phyloP scores from a whole-genome alignment of 768 basidiomycete genomes.

The Suillus alpinus region DNA sequence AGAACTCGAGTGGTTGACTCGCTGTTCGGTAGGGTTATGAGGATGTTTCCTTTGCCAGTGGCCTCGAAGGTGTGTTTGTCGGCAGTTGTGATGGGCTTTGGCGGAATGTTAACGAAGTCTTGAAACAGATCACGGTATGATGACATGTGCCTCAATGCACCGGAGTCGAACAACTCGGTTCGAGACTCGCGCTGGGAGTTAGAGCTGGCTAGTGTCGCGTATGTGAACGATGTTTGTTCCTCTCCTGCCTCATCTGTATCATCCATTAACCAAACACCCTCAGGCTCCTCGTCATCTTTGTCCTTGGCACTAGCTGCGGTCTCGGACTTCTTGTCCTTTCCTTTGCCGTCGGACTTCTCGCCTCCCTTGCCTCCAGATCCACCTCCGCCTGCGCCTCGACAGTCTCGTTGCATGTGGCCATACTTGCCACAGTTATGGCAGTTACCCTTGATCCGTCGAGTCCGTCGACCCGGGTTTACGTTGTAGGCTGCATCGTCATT shows the following conservation, averaged over 20 bases:
- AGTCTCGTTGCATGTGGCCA: too few relatives aligned
- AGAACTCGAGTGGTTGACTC: background rate
- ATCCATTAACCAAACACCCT: background rate
- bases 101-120: constrained; percentile 9
- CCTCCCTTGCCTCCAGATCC: too few relatives aligned
- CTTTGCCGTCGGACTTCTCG: background rate
- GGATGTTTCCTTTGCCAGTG: constrained; percentile 18
- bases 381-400: too few relatives aligned
- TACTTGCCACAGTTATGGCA: too few relatives aligned
- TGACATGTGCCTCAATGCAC: background rate
- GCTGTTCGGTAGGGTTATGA: constrained; percentile 22
- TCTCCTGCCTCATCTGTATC: background rate
- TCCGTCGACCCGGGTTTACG: too few relatives aligned
- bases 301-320: background rate
- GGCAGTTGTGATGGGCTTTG: constrained; percentile 25
- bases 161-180: background rate
- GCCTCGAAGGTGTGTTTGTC: constrained; percentile 23
- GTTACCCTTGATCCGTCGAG: too few relatives aligned
- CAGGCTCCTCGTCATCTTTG: background rate
- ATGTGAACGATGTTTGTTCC: background rate
- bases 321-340: background rate
- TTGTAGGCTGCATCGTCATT: too few relatives aligned
- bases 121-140: background rate
- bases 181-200: background rate
- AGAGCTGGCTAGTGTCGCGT: background rate